Evolutionary conservation across 192 early-diverging fungal species (phyloP), one percentile per base, ranked within the genome.

Genomic region (Diversispora eburnea): DNA sequence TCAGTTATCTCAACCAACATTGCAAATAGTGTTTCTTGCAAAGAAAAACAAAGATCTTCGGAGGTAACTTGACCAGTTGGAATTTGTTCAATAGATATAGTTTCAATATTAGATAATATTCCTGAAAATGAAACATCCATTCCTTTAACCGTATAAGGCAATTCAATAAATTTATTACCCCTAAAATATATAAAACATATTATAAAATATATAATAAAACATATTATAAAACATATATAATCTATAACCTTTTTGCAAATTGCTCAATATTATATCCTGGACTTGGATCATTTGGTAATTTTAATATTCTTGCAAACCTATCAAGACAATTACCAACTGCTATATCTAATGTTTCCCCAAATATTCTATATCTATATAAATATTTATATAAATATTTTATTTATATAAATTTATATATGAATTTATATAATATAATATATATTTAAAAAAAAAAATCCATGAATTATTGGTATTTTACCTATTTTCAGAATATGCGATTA

Each of bases 1-100:
- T 99, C 97, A 33, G 97, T 99, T 47, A 91, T 97, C 81, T 99
- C 97, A n/a, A 99, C 94, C 54, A 99, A 83, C 97, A 99, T 99
- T 13, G 97, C 95, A 94, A 98, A 99, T 59, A 97, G 77, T 3
- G 91, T 99, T 74, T 99, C 97, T 67, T 99, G 97, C 33, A 99
- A 80, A 45, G 95, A 97, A 75, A 89, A 99, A 82, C 97, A 99
- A n/a, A 99, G 83, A 67, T 99, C 96, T 22, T 94, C 95, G 17
- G 86, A 82, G 6, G 93, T 91, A 25, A 86, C 78, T 43, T 81
- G 77, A 48, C 80, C 81, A 56, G 59, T 80, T 22, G 81, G 81
- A 0, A 88, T 68, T 62, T 88, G 78, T 3, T 85, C 88, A 54
- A 88, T 84, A 42, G 89, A 90, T 5, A 93, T 69, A 17, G 81